Evolutionary conservation across 768 basidiomycete genomes (phyloP), one percentile per base, ranked within the genome.

Genomic region (Infundibulicybe gibba): DNA sequence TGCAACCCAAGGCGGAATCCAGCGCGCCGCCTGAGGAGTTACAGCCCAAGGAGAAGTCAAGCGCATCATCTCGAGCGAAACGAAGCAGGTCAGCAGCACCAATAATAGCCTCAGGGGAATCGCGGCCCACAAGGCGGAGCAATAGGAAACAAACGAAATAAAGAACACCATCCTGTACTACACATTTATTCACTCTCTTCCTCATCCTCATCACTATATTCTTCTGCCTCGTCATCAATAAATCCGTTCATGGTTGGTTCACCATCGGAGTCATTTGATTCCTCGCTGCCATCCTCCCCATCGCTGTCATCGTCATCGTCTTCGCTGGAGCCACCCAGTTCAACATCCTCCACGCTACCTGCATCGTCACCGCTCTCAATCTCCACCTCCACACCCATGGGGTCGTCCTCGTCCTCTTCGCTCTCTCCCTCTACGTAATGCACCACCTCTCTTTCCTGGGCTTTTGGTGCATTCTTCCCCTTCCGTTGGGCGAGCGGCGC

Each of bases 361-460:
- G 74, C 80, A 32, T 88, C 86, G 48, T 80, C 82, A 6, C 68
- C 82, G 33, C 76, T 80, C 54, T 85, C 81, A 30, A 85, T 76
- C 42, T 83, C 82, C 39, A 75, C 69, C 35, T 81, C 80, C 62
- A 76, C 73, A 31, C 68, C 68, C 49, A 70, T 76, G 21, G 74
- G 78, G 19, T 77, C 78, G 35, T 78, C 80, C 44, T 85, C 81
- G 42, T 80, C 81, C 30, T 66, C 66, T 31, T 56, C 85, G 44
- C 85, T 86, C 58, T 91, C 87, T 1, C 93, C 91, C 65, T 94
- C 88, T 19, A 87, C 81, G 55, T 90, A 90, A 49, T 72, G 76
- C 63, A 57, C 68, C 51, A 72, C 72, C 43, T 62, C 59, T 35
- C 59, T 63, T 37, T 64, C 60, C 58, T 68, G 61, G 50, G 62